These are phyloP conservation scores for Cystobasidium slooffiae DNA, from an alignment of 1,284 basidiomycete species.

Conservation along the genomic window DNA sequence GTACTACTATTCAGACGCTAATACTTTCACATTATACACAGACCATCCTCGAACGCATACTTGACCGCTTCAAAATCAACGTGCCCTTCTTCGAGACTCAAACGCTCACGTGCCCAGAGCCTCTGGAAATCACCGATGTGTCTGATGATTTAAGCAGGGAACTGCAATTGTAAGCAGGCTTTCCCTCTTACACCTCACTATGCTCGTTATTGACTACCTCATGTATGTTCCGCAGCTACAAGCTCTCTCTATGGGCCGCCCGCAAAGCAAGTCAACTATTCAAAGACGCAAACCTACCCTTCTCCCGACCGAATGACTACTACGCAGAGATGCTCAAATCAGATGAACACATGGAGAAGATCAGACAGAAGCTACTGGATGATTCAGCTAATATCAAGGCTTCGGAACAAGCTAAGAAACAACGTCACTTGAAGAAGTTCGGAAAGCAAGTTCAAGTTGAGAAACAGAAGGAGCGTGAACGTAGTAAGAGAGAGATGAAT, in stretches of 20 bases:
- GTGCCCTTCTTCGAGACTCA: constrained; percentile 86
- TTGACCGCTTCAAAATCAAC: constrained; percentile 76
- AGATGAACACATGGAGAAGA: constrained; percentile 96
- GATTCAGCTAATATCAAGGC: constrained; percentile 88
- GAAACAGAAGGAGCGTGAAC: constrained; percentile 77
- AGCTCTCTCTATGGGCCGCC: constrained; percentile 86
- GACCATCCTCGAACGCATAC: constrained; percentile 79
- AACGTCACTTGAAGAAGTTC: constrained; percentile 95
- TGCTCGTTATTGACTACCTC: neutral
- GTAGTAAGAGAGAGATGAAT: constrained; percentile 79
- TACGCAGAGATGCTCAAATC: constrained; percentile 99
- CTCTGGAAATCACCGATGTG: constrained; percentile 68
- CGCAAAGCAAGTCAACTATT: constrained; percentile 75
- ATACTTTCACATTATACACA: constrained; percentile 54
- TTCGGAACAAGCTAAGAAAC: constrained; percentile 85
- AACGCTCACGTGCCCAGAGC: constrained; percentile 71
- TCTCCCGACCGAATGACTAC: constrained; percentile 91
- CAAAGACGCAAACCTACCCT: constrained; percentile 74
- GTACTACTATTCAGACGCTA: neutral
- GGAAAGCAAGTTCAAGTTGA: constrained; percentile 94
- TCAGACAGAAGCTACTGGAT: constrained; percentile 86
- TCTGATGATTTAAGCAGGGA: constrained; percentile 90
- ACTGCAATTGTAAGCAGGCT: constrained; percentile 77
- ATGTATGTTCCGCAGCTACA: constrained; percentile 69
- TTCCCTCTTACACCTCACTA: neutral